Conservation (phyloP, 805 yeast species). For the Candida lessepsii region DNA sequence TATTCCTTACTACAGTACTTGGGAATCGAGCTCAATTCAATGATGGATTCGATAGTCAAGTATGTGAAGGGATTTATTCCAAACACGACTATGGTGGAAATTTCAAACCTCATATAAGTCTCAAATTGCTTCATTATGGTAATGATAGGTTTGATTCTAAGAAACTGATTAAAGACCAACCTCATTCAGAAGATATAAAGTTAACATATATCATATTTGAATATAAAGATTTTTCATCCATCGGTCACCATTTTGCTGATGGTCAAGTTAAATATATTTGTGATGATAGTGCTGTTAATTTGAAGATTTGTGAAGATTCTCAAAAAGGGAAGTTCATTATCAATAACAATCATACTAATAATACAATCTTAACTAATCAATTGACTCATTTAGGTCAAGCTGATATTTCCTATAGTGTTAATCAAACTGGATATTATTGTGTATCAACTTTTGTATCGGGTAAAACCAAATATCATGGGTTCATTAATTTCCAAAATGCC, state of each 20-base stretch:
- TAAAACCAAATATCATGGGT: conserved; percentile 53
- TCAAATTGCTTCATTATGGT: conserved; percentile 29
- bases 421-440: conserved; percentile 88
- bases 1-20: conserved; percentile 4
- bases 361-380: conserved; percentile 56
- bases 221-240: conserved; percentile 66
- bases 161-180: conserved; percentile 19
- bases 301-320: conserved; percentile 49
- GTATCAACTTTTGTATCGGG: conserved; percentile 61
- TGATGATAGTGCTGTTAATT: conserved; percentile 63
- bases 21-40: conserved; percentile 43
- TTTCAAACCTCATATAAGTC: conserved; percentile 40
- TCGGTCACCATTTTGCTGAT: conserved; percentile 55
- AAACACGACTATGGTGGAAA: conserved; percentile 85
- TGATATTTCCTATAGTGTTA: conserved; percentile 60
- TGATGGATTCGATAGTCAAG: conserved; percentile 51
- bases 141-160: conserved; percentile 27
- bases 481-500: conserved; percentile 85
- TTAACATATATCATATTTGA: conserved; percentile 79
- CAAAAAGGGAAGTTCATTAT: conserved; percentile 66
- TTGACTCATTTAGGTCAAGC: conserved; percentile 59
- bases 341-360: conserved; percentile 41
- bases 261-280: conserved; percentile 61
- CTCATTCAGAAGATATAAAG: conserved; percentile 34
- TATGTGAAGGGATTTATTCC: conserved; percentile 89